phyloP scores from a whole-genome alignment of 257 asterid species.

The Rhazya stricta region DNA sequence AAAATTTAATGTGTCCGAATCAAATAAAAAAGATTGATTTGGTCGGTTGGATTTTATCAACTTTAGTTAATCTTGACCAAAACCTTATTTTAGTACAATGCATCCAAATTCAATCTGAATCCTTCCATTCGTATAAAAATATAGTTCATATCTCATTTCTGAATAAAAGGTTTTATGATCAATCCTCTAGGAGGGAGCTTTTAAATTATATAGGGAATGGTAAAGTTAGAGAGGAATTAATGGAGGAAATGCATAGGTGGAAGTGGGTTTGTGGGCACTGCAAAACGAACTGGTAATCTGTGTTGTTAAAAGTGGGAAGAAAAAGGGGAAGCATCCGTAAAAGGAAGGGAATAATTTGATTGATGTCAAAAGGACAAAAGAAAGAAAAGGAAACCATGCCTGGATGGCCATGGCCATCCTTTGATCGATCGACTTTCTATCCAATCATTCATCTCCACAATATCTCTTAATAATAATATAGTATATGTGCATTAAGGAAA shows the following conservation, averaged over 20 bases:
- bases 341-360: slow-evolving; percentile 42
- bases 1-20: neutral
- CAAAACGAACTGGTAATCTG: slow-evolving; percentile 20
- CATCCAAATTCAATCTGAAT: neutral
- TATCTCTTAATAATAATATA: neutral
- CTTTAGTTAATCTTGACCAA: neutral
- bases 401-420: no score
- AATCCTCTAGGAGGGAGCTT: no score
- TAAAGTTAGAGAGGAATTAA: neutral
- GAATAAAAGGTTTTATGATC: no score
- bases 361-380: slow-evolving; percentile 35
- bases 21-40: neutral
- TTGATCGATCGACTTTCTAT: slow-evolving; percentile 13
- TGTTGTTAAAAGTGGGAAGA: slow-evolving; percentile 39
- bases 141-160: no score
- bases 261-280: slow-evolving; percentile 70
- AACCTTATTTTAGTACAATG: no score
- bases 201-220: neutral
- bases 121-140: no score
- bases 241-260: neutral
- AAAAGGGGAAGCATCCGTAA: slow-evolving; percentile 49
- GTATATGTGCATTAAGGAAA: neutral
- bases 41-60: neutral
- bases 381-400: slow-evolving; percentile 13
- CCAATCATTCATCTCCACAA: neutral